A percentile compares a stretch with the other conserved stretches of the same genome.
These are phyloP conservation scores for Trypanosoma platydactyli DNA, from an alignment of 208 protist genomes.

Conservation along the genomic window DNA sequence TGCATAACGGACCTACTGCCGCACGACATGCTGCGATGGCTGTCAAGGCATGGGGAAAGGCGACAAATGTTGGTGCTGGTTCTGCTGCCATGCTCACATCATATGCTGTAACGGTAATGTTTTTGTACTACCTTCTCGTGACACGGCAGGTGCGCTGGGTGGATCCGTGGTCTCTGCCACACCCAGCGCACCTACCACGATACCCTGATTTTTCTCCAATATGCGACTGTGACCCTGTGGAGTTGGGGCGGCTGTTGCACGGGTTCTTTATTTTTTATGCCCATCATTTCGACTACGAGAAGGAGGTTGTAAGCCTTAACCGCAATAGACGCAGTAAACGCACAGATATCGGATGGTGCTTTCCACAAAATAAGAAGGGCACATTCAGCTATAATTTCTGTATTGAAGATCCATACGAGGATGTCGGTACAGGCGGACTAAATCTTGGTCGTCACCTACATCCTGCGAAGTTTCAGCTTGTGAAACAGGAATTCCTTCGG, in stretches of 20 bases:
- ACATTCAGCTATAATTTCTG: conserved; percentile 83
- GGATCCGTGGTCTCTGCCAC: conserved; percentile 84
- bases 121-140: conserved; percentile 86
- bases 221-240: conserved; percentile 63
- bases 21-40: conserved; percentile 83
- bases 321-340: conserved; percentile 58
- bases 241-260: conserved; percentile 72
- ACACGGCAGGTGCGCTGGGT: conserved; percentile 77
- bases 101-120: conserved; percentile 86
- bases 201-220: conserved; percentile 86
- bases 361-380: conserved; percentile 73
- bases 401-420: conserved; percentile 91
- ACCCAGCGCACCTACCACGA: conserved; percentile 83
- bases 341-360: conserved; percentile 75
- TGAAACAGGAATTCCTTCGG: conserved; percentile 85
- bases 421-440: conserved; percentile 78
- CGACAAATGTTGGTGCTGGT: conserved; percentile 74
- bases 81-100: conserved; percentile 87
- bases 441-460: conserved; percentile 89
- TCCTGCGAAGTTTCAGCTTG: conserved; percentile 84
- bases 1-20: conserved; percentile 59
- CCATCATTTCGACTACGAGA: conserved; percentile 82
- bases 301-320: conserved; percentile 75
- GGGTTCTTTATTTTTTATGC: conserved; percentile 90
- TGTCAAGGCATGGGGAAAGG: conserved; percentile 90